Percentiles rank a stretch among this genome's conserved stretches.
Evolutionary conservation across 257 asterid species (phyloP).

Genomic region (Echium plantagineum): DNA sequence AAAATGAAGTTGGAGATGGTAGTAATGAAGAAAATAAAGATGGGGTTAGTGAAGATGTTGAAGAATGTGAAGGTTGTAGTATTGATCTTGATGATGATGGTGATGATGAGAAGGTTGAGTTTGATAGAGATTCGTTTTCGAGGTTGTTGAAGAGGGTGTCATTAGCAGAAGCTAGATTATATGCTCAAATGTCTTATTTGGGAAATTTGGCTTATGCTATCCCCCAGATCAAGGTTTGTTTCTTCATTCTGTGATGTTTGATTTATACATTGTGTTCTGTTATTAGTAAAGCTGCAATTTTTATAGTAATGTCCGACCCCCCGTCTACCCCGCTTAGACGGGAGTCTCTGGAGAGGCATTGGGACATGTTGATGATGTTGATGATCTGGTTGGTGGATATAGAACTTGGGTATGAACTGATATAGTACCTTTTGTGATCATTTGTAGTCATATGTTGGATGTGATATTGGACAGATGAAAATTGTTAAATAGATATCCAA

Average conservation of each 20-base stretch:
- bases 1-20: slow-evolving; percentile 4
- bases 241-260: not conserved
- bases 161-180: slow-evolving; percentile 65
- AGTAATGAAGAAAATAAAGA: not conserved
- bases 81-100: slow-evolving; percentile 41
- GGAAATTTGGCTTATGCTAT: slow-evolving; percentile 83
- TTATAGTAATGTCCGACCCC: too few species aligned
- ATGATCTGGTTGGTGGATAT: too few species aligned
- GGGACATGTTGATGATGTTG: too few species aligned
- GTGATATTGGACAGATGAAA: not conserved
- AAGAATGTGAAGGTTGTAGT: slow-evolving; percentile 40
- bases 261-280: not conserved
- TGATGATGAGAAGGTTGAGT: slow-evolving; percentile 31
- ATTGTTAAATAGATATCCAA: not conserved
- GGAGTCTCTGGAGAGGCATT: too few species aligned
- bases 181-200: slow-evolving; percentile 68
- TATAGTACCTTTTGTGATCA: too few species aligned
- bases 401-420: too few species aligned
- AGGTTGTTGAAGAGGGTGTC: slow-evolving; percentile 72
- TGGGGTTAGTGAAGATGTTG: slow-evolving; percentile 12
- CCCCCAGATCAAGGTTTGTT: slow-evolving; percentile 67
- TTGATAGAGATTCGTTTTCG: slow-evolving; percentile 60
- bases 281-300: too few species aligned
- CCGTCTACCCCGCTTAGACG: too few species aligned
- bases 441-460: not conserved